These are phyloP conservation scores for Oemleria cerasiformis DNA, from an alignment of 306 rosid species.

Conservation along the genomic window DNA sequence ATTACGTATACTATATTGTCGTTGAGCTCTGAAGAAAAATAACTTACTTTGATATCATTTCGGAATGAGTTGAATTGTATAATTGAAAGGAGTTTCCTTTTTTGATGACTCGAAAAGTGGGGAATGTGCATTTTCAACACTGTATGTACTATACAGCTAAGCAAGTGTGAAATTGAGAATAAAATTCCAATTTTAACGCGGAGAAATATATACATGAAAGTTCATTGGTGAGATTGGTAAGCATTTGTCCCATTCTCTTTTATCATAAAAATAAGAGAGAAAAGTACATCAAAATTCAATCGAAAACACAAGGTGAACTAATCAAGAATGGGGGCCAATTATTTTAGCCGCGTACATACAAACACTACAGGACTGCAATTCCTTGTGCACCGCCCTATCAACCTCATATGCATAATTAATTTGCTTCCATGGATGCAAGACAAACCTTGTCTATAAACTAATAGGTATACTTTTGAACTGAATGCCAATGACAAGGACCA, in stretches of 20 bases:
- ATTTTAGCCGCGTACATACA: not conserved
- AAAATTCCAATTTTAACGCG: not conserved
- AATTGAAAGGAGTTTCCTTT: not conserved
- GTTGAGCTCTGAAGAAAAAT: no score
- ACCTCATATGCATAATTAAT: not conserved
- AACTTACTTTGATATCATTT: no score
- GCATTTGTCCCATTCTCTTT: not conserved
- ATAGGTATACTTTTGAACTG: no score
- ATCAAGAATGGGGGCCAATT: constrained; percentile 10
- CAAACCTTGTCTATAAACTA: not conserved
- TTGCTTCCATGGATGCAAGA: not conserved
- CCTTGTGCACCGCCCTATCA: not conserved
- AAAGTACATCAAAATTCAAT: no score
- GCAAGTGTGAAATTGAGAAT: no score
- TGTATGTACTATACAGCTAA: not conserved
- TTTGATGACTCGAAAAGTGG: not conserved
- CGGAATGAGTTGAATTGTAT: not conserved
- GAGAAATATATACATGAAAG: not conserved
- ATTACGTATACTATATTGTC: no score
- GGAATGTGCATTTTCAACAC: not conserved
- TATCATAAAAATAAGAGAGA: not conserved
- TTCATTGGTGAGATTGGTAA: not conserved
- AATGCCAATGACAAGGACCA: no score
- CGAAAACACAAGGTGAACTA: not conserved
- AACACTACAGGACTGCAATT: not conserved